Percentiles rank a stretch among this genome's conserved stretches.
These are phyloP conservation scores for Phytophthora hybrid DNA, from an alignment of 352 stramenopile species.

Conservation along the genomic window DNA sequence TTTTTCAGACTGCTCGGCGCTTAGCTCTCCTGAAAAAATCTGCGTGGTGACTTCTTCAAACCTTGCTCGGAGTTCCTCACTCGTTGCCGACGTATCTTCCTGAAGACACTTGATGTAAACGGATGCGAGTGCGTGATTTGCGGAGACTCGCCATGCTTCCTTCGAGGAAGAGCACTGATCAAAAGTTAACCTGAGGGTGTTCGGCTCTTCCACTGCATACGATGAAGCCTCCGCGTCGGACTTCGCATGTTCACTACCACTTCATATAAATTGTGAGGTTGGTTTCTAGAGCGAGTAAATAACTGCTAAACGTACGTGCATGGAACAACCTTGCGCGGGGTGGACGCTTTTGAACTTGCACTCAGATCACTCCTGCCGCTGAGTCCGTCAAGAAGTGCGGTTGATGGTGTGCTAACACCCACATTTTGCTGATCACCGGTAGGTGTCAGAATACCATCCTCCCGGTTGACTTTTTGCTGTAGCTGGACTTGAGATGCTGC, in stretches of 20 bases:
- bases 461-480: conserved; percentile 22
- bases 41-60: conserved; percentile 37
- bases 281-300: too few species aligned
- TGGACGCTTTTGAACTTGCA: conserved; percentile 22
- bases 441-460: conserved; percentile 26
- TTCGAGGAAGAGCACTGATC: conserved; percentile 41
- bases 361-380: conserved; percentile 24
- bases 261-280: conserved; percentile 8
- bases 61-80: conserved; percentile 5
- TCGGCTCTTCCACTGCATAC: background rate
- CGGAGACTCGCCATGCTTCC: conserved; percentile 61
- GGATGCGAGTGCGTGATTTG: conserved; percentile 59
- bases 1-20: conserved; percentile 22
- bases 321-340: conserved; percentile 48
- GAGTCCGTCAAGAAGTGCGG: conserved; percentile 7
- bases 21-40: conserved; percentile 34
- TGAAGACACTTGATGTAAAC: conserved; percentile 30
- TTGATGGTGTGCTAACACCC: background rate
- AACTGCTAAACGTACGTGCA: conserved; percentile 33
- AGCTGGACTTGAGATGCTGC: conserved; percentile 33
- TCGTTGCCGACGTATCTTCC: background rate
- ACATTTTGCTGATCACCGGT: conserved; percentile 1
- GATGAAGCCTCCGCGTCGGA: conserved; percentile 5
- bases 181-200: conserved; percentile 14
- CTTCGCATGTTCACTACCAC: conserved; percentile 18